Percentiles rank a stretch among this genome's conserved stretches.
phyloP scores from a whole-genome alignment of 2,329 filamentous ascomycete genomes.

The Colletotrichum neosansevieriae region DNA sequence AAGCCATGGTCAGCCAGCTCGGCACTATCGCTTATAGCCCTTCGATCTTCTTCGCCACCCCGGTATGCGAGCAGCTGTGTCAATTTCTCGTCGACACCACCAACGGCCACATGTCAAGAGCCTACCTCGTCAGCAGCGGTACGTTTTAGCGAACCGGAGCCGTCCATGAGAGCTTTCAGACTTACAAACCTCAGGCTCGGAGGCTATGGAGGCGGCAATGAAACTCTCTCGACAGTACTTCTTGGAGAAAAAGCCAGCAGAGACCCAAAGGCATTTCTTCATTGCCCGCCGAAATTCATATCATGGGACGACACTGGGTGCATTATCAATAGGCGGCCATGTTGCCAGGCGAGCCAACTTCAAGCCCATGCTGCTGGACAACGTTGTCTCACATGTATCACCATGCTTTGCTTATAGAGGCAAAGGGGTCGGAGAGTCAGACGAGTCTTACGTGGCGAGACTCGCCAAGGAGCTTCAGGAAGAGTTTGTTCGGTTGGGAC shows the following conservation, averaged over 20 bases:
- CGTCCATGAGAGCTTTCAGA: not conserved
- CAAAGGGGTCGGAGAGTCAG: constrained; percentile 62
- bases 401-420: constrained; percentile 76
- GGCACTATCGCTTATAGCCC: constrained; percentile 50
- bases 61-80: constrained; percentile 55
- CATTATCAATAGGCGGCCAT: constrained; percentile 75
- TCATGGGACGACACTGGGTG: constrained; percentile 78
- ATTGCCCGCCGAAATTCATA: constrained; percentile 77
- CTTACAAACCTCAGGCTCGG: constrained; percentile 59
- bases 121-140: constrained; percentile 55
- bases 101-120: constrained; percentile 52
- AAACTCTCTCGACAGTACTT: constrained; percentile 64
- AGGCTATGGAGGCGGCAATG: constrained; percentile 61
- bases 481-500: constrained; percentile 73
- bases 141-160: constrained; percentile 27
- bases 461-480: constrained; percentile 74
- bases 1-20: constrained; percentile 47
- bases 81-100: constrained; percentile 52
- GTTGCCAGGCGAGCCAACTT: constrained; percentile 70
- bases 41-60: constrained; percentile 56
- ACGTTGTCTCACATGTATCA: constrained; percentile 69
- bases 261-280: constrained; percentile 71
- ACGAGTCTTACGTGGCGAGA: constrained; percentile 69
- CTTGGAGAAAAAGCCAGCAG: constrained; percentile 55
- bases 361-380: constrained; percentile 68